phyloP scores from a whole-genome alignment of 495 filamentous ascomycete species.

The Talaromyces adpressus region DNA sequence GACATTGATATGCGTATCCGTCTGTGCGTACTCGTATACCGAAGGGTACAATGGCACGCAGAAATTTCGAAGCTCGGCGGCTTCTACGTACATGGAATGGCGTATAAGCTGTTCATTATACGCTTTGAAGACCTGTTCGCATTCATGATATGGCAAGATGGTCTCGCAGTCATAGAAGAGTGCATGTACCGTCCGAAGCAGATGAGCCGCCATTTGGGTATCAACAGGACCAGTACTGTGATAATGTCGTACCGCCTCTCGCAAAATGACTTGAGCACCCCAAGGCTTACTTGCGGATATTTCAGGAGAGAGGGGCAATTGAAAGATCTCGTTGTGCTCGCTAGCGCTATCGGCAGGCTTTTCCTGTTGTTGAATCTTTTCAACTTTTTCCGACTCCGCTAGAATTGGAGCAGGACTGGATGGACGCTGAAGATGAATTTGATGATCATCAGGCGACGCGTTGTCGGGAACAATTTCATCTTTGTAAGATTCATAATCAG shows the following conservation, averaged over 20 bases:
- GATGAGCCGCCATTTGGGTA: conserved; percentile 39
- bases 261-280: conserved; percentile 39
- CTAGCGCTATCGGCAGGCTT: neutral
- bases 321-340: conserved; percentile 20
- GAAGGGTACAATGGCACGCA: conserved; percentile 54
- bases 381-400: conserved; percentile 29
- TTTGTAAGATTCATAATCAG: neutral
- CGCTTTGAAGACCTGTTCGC: conserved; percentile 48
- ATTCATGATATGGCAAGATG: conserved; percentile 38
- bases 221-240: conserved; percentile 35
- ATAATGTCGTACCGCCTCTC: conserved; percentile 37
- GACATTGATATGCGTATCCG: conserved; percentile 36
- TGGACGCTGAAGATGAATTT: conserved; percentile 33
- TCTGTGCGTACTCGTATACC: conserved; percentile 53
- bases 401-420: conserved; percentile 33
- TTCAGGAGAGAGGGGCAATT: conserved; percentile 26
- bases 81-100: conserved; percentile 60
- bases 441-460: conserved; percentile 13
- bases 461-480: conserved; percentile 19
- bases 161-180: conserved; percentile 32
- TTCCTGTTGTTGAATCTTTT: conserved; percentile 6
- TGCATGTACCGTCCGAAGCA: conserved; percentile 37
- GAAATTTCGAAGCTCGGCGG: conserved; percentile 60
- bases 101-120: conserved; percentile 59
- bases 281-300: conserved; percentile 34